Evolutionary conservation across 257 asterid genomes (phyloP).

Genomic region (Nicotiana tomentosiformis): DNA sequence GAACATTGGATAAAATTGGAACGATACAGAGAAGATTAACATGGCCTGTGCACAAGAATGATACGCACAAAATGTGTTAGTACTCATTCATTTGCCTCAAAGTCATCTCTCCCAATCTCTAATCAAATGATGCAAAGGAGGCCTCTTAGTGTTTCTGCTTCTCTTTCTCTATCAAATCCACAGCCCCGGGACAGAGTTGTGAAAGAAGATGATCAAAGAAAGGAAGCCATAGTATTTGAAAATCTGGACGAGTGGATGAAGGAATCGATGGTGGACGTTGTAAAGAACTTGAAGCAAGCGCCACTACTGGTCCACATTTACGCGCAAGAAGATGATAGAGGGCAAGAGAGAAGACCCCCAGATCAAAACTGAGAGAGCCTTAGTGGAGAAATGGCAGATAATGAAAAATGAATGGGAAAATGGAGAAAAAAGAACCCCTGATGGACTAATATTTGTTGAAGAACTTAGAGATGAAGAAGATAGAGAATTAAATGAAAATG

Average conservation of each 20-base stretch:
- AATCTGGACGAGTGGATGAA: slow-evolving; percentile 57
- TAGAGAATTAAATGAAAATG: neutral
- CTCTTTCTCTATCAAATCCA: neutral
- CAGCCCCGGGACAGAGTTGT: neutral
- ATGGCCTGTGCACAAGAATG: neutral
- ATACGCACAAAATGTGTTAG: neutral
- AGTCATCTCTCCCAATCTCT: too few relatives aligned
- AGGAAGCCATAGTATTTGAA: neutral
- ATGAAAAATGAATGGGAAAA: slow-evolving; percentile 35
- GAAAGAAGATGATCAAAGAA: neutral
- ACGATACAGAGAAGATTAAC: neutral
- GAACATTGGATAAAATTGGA: neutral
- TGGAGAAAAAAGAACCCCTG: slow-evolving; percentile 41
- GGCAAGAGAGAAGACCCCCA: neutral
- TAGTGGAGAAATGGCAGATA: slow-evolving; percentile 34
- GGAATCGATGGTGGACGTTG: slow-evolving; percentile 47
- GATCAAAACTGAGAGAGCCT: slow-evolving; percentile 38
- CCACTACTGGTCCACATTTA: slow-evolving; percentile 55
- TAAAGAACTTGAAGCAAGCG: slow-evolving; percentile 50
- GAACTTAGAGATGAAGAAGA: slow-evolving; percentile 26
- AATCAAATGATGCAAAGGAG: neutral
- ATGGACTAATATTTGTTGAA: slow-evolving; percentile 68
- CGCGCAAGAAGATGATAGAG: slow-evolving; percentile 8
- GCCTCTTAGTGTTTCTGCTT: neutral
- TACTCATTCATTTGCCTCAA: neutral